Evolutionary conservation across 139 green algal genomes (phyloP), one percentile per base, ranked within the genome.

Genomic region (Eudorina sp.): DNA sequence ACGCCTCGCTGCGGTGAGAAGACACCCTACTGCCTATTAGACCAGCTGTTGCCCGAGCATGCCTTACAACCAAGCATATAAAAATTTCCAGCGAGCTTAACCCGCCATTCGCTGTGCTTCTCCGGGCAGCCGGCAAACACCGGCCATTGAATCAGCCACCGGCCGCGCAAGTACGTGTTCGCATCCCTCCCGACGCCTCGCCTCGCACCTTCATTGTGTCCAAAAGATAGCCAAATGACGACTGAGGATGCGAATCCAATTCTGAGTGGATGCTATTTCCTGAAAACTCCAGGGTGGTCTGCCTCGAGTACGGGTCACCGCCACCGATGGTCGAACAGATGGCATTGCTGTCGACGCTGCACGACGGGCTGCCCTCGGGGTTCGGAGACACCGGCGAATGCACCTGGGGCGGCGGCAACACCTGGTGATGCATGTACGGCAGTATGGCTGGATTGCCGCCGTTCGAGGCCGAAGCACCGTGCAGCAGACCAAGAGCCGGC

Each of bases 211-310:
- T 85, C 55, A 85, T 75, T 38, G 55, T 41, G 14, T 62, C 78
- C 38, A 53, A 9, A 16, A 84, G 53, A 53, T 84, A 72, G 3
- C 76, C 76, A 19, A 84, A 29, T 2, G 36, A 34, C 25, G 53
- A 72, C 18, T 36, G 25, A 1, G 53, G 53, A 40, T 84, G 76
- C 53, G 76, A 84, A 27, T 85, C 78, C 23, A 85, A 55, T 55
- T 85, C 78, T 18, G 48, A 70, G 25, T 43, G 34, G 55, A 55
- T 70, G 55, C 38, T 60, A 18, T 19, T 55, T 9, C 78, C 38
- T 25, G 55, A 75, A 45, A 85, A 74, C 23, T 85, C 78, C 41
- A 75, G 29, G 25, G 78, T 85, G 13, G 55, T 74, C 40, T 72
- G 53, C 21, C 78, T 62, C 38, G 55, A 75, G 53, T 85, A 85